A percentile compares a stretch with the other conserved stretches of the same genome.
phyloP scores from a whole-genome alignment of 768 basidiomycete species.

The Trametes cinnabarina region DNA sequence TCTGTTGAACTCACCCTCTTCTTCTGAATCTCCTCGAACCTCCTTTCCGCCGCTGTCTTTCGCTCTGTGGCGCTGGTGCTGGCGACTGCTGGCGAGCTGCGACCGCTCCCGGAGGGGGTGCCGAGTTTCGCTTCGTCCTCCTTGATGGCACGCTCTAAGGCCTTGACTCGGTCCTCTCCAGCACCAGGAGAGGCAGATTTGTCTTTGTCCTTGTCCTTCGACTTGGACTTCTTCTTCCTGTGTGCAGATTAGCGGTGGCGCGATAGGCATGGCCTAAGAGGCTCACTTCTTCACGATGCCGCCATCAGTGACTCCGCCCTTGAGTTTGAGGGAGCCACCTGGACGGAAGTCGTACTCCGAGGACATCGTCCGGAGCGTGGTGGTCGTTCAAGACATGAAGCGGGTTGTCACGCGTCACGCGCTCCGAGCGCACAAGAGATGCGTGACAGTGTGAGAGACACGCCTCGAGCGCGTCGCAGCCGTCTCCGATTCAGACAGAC shows the following conservation, averaged over 20 bases:
- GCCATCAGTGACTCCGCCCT: conserved; percentile 76
- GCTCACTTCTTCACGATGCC: conserved; percentile 82
- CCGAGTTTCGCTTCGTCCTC: conserved; percentile 40
- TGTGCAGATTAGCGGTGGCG: conserved; percentile 16
- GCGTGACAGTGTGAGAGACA: conserved; percentile 12
- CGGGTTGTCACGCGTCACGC: conserved; percentile 26
- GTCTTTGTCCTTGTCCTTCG: conserved; percentile 42
- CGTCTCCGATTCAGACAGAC: neutral
- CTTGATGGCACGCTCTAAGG: conserved; percentile 43
- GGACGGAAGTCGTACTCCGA: conserved; percentile 78
- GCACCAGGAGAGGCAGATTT: conserved; percentile 36
- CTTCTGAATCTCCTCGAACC: conserved; percentile 86
- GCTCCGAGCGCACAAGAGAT: conserved; percentile 11
- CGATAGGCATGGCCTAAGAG: neutral
- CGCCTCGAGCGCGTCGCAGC: conserved; percentile 8
- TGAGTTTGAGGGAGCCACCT: conserved; percentile 87
- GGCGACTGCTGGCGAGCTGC: conserved; percentile 58
- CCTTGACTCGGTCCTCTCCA: conserved; percentile 48
- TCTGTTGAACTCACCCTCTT: conserved; percentile 51
- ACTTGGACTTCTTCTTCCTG: conserved; percentile 84
- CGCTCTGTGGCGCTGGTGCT: conserved; percentile 43
- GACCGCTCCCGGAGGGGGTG: conserved; percentile 54
- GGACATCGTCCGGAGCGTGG: conserved; percentile 50
- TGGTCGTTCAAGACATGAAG: conserved; percentile 23
- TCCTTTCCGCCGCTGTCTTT: conserved; percentile 84